Base-by-base conservation (phyloP, 495 filamentous ascomycete species). In the Lasiosphaeria miniovina region DNA sequence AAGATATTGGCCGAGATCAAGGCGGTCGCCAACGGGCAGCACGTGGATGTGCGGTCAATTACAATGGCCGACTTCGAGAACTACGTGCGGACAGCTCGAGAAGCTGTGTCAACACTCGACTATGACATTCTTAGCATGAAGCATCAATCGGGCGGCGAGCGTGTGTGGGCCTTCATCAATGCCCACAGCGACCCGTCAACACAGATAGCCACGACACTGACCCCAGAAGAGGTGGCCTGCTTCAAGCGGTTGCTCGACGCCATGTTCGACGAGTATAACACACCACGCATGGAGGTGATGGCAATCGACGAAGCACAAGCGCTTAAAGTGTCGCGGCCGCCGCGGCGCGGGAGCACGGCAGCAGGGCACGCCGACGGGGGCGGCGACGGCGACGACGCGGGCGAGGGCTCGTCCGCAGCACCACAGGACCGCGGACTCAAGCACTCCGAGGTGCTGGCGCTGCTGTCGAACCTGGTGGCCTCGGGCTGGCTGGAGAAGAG, bases 201-300 rank as follows among this genome's bases (percentile, higher is more conserved):
- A 1, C 93, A 96, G 69, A 78, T 96, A 32, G 90, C 91, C n/a
- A 98, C 94, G 1, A 84, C 81, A 0, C 86, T 87, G 69, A 78
- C 84, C 0, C 74, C 90, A 17, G 95, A 98, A 59, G 93, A 98
- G 75, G 91, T 98, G 40, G 83, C 89, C 10, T 98, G 88, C 71
- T 80, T 98, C 57, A 91, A 95, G 75, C 78, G 94, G 1, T 69
- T 98, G 14, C 84, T 98, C 0, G 93, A 98, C 71, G 86, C 82
- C 61, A 96, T 98, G 86, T 98, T 97, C 68, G 89, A 92, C 50
- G 86, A 80, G 4, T 83, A 91, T 69, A 97, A 98, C 65, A 91
- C 86, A 0, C 75, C 73, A 31, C 75, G 84, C 2, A 83, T 83
- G 59, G 93, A 98, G 73, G 81, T 90, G 51, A 88, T 96, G 84